Conservation (phyloP, 1,139 yeast species). For the Zygosaccharomyces pseudobailii region DNA sequence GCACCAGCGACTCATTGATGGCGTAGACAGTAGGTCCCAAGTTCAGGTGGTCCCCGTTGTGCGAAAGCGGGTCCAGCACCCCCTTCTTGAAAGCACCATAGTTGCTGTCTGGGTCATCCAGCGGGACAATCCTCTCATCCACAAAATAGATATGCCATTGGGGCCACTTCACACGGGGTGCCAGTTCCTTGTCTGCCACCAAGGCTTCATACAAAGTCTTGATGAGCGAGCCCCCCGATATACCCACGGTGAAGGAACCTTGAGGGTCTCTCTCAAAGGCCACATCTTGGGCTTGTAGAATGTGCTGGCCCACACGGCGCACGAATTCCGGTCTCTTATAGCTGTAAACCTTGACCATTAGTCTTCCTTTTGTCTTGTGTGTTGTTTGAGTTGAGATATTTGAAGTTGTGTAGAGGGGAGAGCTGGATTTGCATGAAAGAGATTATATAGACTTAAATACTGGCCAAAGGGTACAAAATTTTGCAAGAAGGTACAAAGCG, state of each 20-base stretch:
- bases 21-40: conserved; percentile 69
- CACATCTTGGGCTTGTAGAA: conserved; percentile 50
- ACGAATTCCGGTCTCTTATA: conserved; percentile 56
- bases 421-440: neutral
- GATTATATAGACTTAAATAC: neutral
- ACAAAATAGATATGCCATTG: conserved; percentile 95
- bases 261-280: conserved; percentile 37
- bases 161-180: conserved; percentile 64
- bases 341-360: conserved; percentile 44
- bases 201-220: conserved; percentile 69
- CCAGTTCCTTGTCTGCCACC: conserved; percentile 49
- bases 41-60: conserved; percentile 21
- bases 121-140: conserved; percentile 92
- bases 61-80: conserved; percentile 55
- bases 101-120: conserved; percentile 78
- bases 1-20: conserved; percentile 68
- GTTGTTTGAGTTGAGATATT: neutral
- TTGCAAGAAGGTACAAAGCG: neutral
- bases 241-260: conserved; percentile 62
- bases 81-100: conserved; percentile 82
- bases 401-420: neutral
- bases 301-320: conserved; percentile 48
- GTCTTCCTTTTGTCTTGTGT: neutral
- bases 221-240: conserved; percentile 88
- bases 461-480: neutral